These are phyloP conservation scores for Pisolithus marmoratus DNA, from an alignment of 768 basidiomycete genomes.

Conservation along the genomic window DNA sequence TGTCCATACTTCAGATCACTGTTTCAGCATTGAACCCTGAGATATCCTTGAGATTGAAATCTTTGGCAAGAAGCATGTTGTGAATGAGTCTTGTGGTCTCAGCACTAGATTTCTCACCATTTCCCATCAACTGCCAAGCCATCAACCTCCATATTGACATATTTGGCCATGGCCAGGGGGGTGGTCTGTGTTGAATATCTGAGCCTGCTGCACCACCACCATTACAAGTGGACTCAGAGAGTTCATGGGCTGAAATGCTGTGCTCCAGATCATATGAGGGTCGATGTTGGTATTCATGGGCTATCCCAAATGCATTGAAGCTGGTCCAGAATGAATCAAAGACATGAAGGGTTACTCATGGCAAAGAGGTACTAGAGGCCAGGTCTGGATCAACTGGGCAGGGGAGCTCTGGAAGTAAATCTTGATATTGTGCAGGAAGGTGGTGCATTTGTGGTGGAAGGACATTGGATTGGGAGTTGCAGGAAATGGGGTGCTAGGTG, in stretches of 20 bases:
- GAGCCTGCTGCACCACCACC: background rate
- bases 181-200: background rate
- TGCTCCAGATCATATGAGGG: background rate
- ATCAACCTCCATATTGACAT: slow-evolving; percentile 10
- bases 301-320: slow-evolving; percentile 10
- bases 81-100: slow-evolving; percentile 6
- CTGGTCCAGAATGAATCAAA: slow-evolving; percentile 8
- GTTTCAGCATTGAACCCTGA: slow-evolving; percentile 10
- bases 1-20: slow-evolving; percentile 6
- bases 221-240: background rate
- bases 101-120: slow-evolving; percentile 2
- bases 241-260: background rate
- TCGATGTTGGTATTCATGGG: slow-evolving; percentile 8
- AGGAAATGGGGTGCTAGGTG: background rate
- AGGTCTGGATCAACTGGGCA: background rate
- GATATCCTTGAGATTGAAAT: slow-evolving; percentile 10
- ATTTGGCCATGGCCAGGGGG: slow-evolving; percentile 11
- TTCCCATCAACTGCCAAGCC: slow-evolving; percentile 10
- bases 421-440: slow-evolving; percentile 6
- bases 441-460: background rate
- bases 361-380: background rate
- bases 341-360: slow-evolving; percentile 9
- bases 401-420: slow-evolving; percentile 12
- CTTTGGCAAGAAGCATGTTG: background rate
- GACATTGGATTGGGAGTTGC: background rate